These are phyloP conservation scores for Coelastrella sp. DNA, from an alignment of 139 green algal genomes.

Conservation along the genomic window DNA sequence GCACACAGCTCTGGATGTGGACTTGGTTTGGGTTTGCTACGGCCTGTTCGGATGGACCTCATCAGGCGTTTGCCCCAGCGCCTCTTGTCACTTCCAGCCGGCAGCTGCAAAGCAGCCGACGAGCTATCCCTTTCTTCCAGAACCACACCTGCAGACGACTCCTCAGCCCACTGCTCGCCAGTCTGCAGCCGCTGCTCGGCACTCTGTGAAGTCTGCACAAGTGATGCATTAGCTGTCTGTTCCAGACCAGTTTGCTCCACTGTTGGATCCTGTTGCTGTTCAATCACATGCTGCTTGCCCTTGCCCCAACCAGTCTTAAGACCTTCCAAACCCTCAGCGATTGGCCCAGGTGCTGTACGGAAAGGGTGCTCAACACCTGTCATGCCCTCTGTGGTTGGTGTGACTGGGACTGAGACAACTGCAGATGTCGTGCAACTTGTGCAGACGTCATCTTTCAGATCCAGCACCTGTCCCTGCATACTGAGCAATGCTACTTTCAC, in stretches of 20 bases:
- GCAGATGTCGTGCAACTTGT: constrained; percentile 7
- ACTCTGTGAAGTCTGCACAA: too few relatives aligned
- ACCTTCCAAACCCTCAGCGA: constrained; percentile 37
- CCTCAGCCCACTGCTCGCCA: too few relatives aligned
- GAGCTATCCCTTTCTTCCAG: background rate
- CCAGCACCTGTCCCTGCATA: constrained; percentile 34
- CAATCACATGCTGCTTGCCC: too few relatives aligned
- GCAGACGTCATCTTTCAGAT: constrained; percentile 1
- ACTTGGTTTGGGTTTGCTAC: constrained; percentile 7
- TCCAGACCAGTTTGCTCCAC: background rate
- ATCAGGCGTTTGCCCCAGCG: background rate
- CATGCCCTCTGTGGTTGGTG: background rate
- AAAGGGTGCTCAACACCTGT: background rate
- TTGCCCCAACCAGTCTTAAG: background rate
- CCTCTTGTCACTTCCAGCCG: too few relatives aligned
- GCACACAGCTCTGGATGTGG: constrained; percentile 8
- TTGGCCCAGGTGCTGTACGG: background rate
- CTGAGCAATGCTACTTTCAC: background rate
- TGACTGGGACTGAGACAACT: background rate
- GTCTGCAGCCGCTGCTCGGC: constrained; percentile 1
- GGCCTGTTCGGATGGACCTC: background rate
- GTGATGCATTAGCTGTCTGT: background rate
- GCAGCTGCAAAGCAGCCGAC: constrained; percentile 1
- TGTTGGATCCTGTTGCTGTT: too few relatives aligned
- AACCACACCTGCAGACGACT: background rate